A percentile compares a stretch with the other conserved stretches of the same genome.
phyloP scores from a whole-genome alignment of 768 basidiomycete genomes.

The Clavulina sp. region DNA sequence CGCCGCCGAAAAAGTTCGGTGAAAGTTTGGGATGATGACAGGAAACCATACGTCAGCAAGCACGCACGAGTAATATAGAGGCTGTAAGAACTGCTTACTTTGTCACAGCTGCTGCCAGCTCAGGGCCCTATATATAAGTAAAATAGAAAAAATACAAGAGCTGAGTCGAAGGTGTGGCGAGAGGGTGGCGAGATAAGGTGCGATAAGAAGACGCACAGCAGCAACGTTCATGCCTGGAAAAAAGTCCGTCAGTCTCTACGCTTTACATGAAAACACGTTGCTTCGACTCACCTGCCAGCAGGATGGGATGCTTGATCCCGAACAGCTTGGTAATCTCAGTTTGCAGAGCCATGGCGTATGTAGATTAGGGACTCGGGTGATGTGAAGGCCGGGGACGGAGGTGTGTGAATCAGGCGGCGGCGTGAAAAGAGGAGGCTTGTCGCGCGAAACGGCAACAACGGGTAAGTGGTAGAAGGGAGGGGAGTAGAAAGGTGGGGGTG shows the following conservation, averaged over 20 bases:
- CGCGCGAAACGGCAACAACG: too few species aligned
- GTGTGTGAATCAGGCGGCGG: too few species aligned
- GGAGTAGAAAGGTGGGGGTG: too few species aligned
- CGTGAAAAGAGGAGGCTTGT: too few species aligned
- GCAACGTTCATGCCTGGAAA: slow-evolving; percentile 73
- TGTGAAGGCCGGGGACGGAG: too few species aligned
- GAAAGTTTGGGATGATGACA: too few species aligned
- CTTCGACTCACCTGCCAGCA: slow-evolving; percentile 47
- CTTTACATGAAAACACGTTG: slow-evolving; percentile 17
- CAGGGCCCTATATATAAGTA: slow-evolving; percentile 21
- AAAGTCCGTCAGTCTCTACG: slow-evolving; percentile 17
- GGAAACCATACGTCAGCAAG: background rate
- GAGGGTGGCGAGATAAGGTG: too few species aligned
- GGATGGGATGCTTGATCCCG: slow-evolving; percentile 63
- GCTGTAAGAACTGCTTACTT: slow-evolving; percentile 28
- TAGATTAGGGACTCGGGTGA: too few species aligned
- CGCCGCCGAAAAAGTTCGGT: too few species aligned
- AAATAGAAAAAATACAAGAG: slow-evolving; percentile 27
- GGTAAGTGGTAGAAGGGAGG: too few species aligned
- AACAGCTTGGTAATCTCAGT: slow-evolving; percentile 58
- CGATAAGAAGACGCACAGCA: slow-evolving; percentile 63
- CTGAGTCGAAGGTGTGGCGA: too few species aligned
- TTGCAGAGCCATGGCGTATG: too few species aligned
- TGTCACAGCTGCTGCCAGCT: slow-evolving; percentile 77
- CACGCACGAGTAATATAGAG: background rate